Conservation (phyloP, 805 yeast species). For the Scheffersomyces amazonensis region DNA sequence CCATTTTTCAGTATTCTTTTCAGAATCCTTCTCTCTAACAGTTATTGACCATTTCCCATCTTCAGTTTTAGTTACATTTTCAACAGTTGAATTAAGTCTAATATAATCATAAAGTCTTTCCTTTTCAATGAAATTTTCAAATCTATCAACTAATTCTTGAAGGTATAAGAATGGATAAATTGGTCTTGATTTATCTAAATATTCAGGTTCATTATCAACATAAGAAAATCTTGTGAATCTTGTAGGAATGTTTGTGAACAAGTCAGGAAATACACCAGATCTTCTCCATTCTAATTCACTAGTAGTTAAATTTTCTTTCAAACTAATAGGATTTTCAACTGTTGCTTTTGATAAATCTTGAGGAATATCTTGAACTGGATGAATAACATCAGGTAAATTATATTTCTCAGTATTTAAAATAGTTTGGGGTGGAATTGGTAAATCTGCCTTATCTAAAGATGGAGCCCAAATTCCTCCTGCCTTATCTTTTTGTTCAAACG, state of each 20-base stretch:
- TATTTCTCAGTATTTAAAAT: slow-evolving; percentile 26
- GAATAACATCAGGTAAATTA: slow-evolving; percentile 30
- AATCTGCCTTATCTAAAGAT: slow-evolving; percentile 16
- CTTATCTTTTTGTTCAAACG: slow-evolving; percentile 40
- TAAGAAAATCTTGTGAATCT: slow-evolving; percentile 38
- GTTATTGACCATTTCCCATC: slow-evolving; percentile 39
- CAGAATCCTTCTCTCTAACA: slow-evolving; percentile 12
- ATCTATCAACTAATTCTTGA: slow-evolving; percentile 25
- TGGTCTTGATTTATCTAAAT: slow-evolving; percentile 16
- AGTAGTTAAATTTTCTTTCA: slow-evolving; percentile 4
- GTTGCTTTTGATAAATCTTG: slow-evolving; percentile 14
- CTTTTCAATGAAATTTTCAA: slow-evolving; percentile 21
- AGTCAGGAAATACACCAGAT: slow-evolving; percentile 34
- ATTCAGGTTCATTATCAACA: slow-evolving; percentile 19
- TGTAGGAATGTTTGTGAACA: slow-evolving; percentile 42
- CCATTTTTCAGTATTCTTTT: slow-evolving; percentile 28
- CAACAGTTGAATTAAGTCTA: slow-evolving; percentile 39
- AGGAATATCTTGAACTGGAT: slow-evolving; percentile 12
- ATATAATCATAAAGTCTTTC: slow-evolving; percentile 28
- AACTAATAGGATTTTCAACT: slow-evolving; percentile 12
- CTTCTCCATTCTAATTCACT: slow-evolving; percentile 33
- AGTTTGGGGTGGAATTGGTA: slow-evolving; percentile 27
- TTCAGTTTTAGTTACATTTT: slow-evolving; percentile 26
- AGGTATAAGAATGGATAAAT: slow-evolving; percentile 38
- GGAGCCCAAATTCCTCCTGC: slow-evolving; percentile 49